Evolutionary conservation across 495 filamentous ascomycete genomes (phyloP), one percentile per base, ranked within the genome.

Genomic region (Hypoxylon fragiforme): DNA sequence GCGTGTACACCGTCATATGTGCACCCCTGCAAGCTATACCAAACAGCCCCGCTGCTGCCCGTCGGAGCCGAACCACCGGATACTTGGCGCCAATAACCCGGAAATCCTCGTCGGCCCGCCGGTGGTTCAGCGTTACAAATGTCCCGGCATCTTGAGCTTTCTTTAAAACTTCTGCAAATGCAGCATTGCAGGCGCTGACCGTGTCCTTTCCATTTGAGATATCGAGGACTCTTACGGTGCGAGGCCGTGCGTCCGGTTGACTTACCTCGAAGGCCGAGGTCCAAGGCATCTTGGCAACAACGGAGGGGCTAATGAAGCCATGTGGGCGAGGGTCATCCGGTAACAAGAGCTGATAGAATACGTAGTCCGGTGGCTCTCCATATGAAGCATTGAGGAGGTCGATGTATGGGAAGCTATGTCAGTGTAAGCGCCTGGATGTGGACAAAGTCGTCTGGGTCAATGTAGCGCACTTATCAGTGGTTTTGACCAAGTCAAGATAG

Each of bases 11-110:
- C 2, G 81, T 90, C 77, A 89, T 78, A 65, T 92, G 89, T n/a
- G 87, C 81, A n/a, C 89, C 89, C 65, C 89, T 90, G 9, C 80
- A 86, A 13, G 87, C 80, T 8, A 92, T 75, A 9, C 90, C 90
- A 53, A 94, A 89, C 7, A 94, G 68, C 9, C 83, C 73, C 41
- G 74, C 80, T 1, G 85, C 89, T 15, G 75, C 72, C 15, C 89
- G 75, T 65, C 90, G 87, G 56, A 92, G 77, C n/a, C 65, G 64
- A 2, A 75, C 54, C 12, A 8, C 13, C 4, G 73, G 53, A 11
- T 65, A 60, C 9, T 65, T 55, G 2, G 65, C 63, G 0, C 70
- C 67, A 7, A 72, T 40, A 40, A 79, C 60, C 16, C 70, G 63
- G 60, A 69, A 74, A n/a, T 64, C 48, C 41, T 77, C 74, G 35